Evolutionary conservation across 2,329 filamentous ascomycete species (phyloP), one percentile per base, ranked within the genome.

Genomic region (Paraphoma sp.): DNA sequence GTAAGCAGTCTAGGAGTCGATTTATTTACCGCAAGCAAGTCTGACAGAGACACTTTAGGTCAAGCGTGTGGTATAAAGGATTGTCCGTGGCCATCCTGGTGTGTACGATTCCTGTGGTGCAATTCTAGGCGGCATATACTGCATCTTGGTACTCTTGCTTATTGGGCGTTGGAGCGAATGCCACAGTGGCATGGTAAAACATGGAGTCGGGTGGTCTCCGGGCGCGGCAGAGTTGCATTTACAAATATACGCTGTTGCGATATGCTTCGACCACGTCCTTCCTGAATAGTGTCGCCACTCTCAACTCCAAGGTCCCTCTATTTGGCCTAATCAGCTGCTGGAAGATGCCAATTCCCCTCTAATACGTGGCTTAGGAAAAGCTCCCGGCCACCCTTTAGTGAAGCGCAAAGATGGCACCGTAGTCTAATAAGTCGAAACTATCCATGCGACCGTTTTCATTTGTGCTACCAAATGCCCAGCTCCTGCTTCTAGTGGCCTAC

Each of bases 1-100:
- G 87, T 89, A 75, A 56, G 64, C 30, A 10, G 6, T 36, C 33
- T 36, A 3, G 14, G 33, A 3, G 10, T 10, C 33, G 33, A 10
- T 36, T 10, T 6, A 36, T 14, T 36, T 23, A 2, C 5, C 23
- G 23, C 23, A 5, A 23, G 23, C 23, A 23, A 5, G 23, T 23
- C 23, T 23, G 23, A 23, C 23, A 23, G 23, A 23, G 23, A 2
- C 2, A 23, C 23, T 23, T 23, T 30, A 72, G 70, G 71, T 74
- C 57, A 75, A 74, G 65, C 72, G 71, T 51, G 66, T 75, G 44
- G 72, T 74, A 16, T 73, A 64, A 64, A 59, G 40, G 45, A 23
- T 23, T 23, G 23, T 23, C 5, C 23, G 5, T 23, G 23, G 23
- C 5, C 23, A 23, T 5, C 23, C 23, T 23, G 23, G 23, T 23